phyloP scores from a whole-genome alignment of 805 yeast species.

The Sungouiella blattae region DNA sequence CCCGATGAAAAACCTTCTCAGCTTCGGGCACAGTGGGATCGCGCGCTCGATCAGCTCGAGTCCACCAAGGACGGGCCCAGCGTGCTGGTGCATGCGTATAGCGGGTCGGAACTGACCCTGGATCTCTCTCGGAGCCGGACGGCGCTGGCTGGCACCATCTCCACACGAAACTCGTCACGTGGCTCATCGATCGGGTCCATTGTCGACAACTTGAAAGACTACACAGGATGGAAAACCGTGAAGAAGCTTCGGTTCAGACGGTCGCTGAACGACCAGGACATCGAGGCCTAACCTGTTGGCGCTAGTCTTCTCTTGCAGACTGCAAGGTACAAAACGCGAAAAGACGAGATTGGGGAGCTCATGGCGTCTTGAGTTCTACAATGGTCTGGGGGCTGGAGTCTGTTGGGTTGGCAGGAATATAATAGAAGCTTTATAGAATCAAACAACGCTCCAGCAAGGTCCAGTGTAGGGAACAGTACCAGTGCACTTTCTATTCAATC shows the following conservation, averaged over 20 bases:
- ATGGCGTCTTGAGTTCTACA: no score
- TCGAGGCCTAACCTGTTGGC: not conserved
- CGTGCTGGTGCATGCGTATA: no score
- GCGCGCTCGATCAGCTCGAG: conserved; percentile 9
- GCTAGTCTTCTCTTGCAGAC: no score
- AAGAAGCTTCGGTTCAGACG: conserved; percentile 11
- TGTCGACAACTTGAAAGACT: conserved; percentile 29
- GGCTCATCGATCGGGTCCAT: conserved; percentile 32
- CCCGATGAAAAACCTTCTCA: conserved; percentile 4
- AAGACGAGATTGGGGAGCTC: no score
- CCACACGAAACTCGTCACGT: conserved; percentile 18
- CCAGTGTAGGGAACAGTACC: no score
- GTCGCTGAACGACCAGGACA: not conserved
- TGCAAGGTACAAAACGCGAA: no score
- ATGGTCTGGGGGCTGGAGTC: no score
- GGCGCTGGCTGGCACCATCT: conserved; percentile 11
- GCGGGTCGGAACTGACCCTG: conserved; percentile 1
- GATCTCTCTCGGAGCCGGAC: conserved; percentile 8
- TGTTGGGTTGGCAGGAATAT: no score
- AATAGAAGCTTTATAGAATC: no score
- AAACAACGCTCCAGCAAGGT: no score
- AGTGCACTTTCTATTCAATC: no score
- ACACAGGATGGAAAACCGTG: conserved; percentile 24
- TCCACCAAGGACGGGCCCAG: conserved; percentile 6
- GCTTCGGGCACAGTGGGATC: conserved; percentile 15